Conservation (phyloP, 140 eudicot species). For the Oenanthe javanica region DNA sequence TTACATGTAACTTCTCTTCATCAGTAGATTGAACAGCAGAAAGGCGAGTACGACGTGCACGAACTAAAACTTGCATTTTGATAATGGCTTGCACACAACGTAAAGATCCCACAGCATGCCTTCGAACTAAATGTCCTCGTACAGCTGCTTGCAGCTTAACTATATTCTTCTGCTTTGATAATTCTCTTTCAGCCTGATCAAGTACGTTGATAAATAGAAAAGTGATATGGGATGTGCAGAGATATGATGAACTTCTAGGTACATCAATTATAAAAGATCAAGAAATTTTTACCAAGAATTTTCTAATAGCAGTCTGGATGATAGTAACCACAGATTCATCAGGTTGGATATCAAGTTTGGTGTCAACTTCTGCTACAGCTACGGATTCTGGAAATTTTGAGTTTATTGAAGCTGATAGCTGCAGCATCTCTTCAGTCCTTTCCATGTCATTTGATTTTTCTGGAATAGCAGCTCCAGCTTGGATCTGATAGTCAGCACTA, state of each 20-base stretch:
- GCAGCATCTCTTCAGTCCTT: slow-evolving; percentile 47
- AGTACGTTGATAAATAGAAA: slow-evolving; percentile 8
- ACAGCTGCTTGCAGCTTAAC: slow-evolving; percentile 91
- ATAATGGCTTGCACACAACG: slow-evolving; percentile 82
- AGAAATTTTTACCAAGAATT: slow-evolving; percentile 49
- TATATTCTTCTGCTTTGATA: slow-evolving; percentile 41
- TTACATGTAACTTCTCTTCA: slow-evolving; percentile 16
- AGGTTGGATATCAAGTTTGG: slow-evolving; percentile 15
- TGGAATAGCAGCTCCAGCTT: slow-evolving; percentile 25
- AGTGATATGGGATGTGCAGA: neutral
- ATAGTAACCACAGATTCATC: slow-evolving; percentile 48
- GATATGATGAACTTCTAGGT: neutral
- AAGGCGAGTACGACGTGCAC: slow-evolving; percentile 54
- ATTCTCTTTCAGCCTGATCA: slow-evolving; percentile 53
- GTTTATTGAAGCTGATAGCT: slow-evolving; percentile 24
- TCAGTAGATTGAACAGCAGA: slow-evolving; percentile 21
- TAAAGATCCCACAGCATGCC: slow-evolving; percentile 83
- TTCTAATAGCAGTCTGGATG: slow-evolving; percentile 70
- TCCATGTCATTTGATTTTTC: slow-evolving; percentile 37
- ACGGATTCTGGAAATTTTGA: slow-evolving; percentile 25
- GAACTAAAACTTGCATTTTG: slow-evolving; percentile 77
- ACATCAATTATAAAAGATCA: neutral
- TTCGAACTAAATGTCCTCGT: slow-evolving; percentile 81
- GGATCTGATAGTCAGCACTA: slow-evolving; percentile 28
- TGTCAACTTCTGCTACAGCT: slow-evolving; percentile 25